Evolutionary conservation across 1,284 basidiomycete species (phyloP), one percentile per base, ranked within the genome.

Genomic region (Bjerkandera adusta): DNA sequence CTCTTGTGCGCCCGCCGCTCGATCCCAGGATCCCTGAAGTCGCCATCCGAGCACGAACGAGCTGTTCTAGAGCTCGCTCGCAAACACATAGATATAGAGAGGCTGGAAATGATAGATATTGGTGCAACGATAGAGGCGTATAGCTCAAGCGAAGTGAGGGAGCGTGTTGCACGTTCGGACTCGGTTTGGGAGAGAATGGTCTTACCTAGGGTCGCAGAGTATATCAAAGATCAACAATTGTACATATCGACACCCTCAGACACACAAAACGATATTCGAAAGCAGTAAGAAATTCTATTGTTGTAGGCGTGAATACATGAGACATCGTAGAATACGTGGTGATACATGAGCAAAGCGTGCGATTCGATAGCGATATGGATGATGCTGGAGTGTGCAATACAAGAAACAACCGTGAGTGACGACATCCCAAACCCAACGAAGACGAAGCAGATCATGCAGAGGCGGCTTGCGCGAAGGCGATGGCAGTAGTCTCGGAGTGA

Each of bases 401-500:
- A 47, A 43, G 38, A 35, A 45, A 35, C 20, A n/a, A 32, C 46
- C 24, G 35, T 37, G n/a, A 16, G 16, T 48, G 47, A 43, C 26
- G 30, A 42, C 37, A 18, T 7, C 38, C 27, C 22, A 48, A 33
- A 32, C 29, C 27, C 30, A 24, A 29, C 22, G 42, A 13, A 32
- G 40, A 38, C 41, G 32, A 35, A 44, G 45, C 12, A 43, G 30
- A 41, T 63, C 52, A 70, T 54, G 65, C 51, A 16, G 63, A 57
- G 2, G 69, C 66, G 45, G 87, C 84, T 67, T 89, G 86, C 54
- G 88, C 89, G 58, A 91, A 90, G 48, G 88, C 88, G 50, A 91
- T 82, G 27, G 88, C 88, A 51, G 87, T 81, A 53, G 79, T 89
- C 84, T 91, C 88, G 49, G 89, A 91, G 73, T 99, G 96, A 59